Base-by-base conservation (phyloP, 2,329 filamentous ascomycete genomes). In the Hypoxylon sp. region DNA sequence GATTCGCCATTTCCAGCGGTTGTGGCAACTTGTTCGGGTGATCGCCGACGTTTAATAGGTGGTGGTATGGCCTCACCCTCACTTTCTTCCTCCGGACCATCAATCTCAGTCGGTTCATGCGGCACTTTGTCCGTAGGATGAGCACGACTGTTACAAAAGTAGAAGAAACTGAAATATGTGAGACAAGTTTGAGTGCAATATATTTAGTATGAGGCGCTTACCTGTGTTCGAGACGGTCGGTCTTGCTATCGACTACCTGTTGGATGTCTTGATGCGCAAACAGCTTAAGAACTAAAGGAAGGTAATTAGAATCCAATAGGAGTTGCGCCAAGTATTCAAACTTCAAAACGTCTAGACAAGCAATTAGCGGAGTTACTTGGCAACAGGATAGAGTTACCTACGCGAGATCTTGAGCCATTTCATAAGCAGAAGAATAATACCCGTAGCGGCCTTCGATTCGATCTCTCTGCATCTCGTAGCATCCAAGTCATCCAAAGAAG, bases 401-500 rank as follows among this genome's bases (percentile, higher is more conserved):
- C 93, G 96, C 63, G 94, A 98, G 59, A 97, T 84, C 78, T 97
- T 97, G 74, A 98, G 91, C 96, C 96, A 99, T 80, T 98, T 99
- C 67, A 98, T 78, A 48, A 98, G 81, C n/a, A 97, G 83, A 28
- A 99, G 82, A 28, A 99, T 82, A 60, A 94, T 91, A 0, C 92
- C 94, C n/a, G 94, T 96, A 21, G 97, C 91, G 0, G 95, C 95
- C 80, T 98, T 98, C 25, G 91, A 89, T 11, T 91, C 91, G 56
- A 99, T 94, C 79, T 99, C 96, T 61, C 95, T 89, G 14, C 89
- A 90, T 53, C 97, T 87, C 60, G 92, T 86, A 43, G 90, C 89
- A 78, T 98, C 94, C 14, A 97, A 81, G 74, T 98, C 94, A 65
- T 97, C 94, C 2, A 89, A 82, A 0, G 87, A 82, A 11, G 83